Evolutionary conservation across 2,329 filamentous ascomycete species (phyloP), one percentile per base, ranked within the genome.

Genomic region (Neonectria coccinea): DNA sequence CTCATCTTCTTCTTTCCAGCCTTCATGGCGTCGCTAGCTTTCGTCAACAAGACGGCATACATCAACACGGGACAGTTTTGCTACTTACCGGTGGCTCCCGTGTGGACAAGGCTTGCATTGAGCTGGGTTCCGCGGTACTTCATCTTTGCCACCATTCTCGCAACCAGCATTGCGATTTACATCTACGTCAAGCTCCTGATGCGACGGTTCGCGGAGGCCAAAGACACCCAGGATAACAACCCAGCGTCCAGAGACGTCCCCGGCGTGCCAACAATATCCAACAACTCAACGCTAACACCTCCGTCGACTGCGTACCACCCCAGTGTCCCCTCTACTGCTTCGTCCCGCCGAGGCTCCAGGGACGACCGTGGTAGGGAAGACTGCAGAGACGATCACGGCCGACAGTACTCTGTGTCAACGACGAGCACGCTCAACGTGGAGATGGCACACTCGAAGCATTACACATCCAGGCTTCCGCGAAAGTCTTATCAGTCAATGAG

Each of bases 51-150:
- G 5, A 75, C 77, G 1, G 88, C 83, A 2, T 93, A 91, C 72
- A 79, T 86, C 48, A 86, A 89, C 22, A 84, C 87, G 53, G 90
- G 89, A 2, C 86, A 88, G 20, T 91, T 89, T 70, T 95, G 92
- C 76, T 90, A 90, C 66, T 81, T 94, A 3, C 90, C 91, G 0
- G 80, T 86, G 16, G 82, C 86, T 4, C 89, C 90, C 0, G 84
- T 84, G 65, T 94, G 92, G 92, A 90, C 90, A 67, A 84, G 89
- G 47, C 80, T 90, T 16, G 88, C 86, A 0, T 80, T 94, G 2
- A 86, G 86, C 62, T 95, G 92, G 92, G 84, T 92, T 8, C 92
- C 92, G 39, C 85, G 92, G 54, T 93, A 93, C 67, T 69, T 92
- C 39, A 89, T 93, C 56, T 87, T 91, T 68, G 73, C 85, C 9